Percentiles rank a stretch among this genome's conserved stretches.
phyloP scores from a whole-genome alignment of 2,329 filamentous ascomycete species.

The Hirsutella thompsonii region DNA sequence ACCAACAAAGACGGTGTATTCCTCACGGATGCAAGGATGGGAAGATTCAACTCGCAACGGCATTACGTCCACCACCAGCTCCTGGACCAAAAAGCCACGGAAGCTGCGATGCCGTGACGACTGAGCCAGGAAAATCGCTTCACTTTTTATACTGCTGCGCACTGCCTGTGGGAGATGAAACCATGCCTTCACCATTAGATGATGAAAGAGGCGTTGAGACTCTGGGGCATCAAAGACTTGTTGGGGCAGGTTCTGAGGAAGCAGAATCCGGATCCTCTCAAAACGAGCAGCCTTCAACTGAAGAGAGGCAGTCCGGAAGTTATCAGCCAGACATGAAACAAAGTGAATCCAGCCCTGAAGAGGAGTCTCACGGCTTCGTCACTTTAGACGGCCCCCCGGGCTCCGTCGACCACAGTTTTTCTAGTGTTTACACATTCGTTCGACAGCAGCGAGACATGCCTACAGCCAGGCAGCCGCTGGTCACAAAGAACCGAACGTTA shows the following conservation, averaged over 20 bases:
- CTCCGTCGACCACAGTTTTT: constrained; percentile 1
- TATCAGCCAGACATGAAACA: too few relatives aligned
- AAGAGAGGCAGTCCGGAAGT: not conserved
- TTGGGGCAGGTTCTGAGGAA: not conserved
- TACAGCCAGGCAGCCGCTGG: not conserved
- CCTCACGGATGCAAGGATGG: not conserved
- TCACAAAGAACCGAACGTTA: not conserved
- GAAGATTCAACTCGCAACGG: not conserved
- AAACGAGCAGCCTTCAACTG: not conserved
- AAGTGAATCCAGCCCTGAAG: too few relatives aligned
- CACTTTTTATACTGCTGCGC: not conserved
- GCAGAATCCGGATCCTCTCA: too few relatives aligned
- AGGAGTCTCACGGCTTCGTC: not conserved
- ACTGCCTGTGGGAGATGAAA: not conserved
- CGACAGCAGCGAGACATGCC: not conserved
- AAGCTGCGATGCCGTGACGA: not conserved
- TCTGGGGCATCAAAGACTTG: not conserved
- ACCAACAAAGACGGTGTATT: not conserved
- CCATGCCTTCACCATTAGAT: not conserved
- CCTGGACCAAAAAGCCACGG: not conserved
- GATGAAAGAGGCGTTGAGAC: not conserved
- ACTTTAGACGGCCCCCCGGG: not conserved
- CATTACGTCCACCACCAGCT: not conserved
- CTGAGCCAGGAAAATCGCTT: not conserved
- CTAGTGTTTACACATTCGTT: not conserved